Percentiles rank a stretch among this genome's conserved stretches.
phyloP scores from a whole-genome alignment of 441 rosid genomes.

The Isatis lusitanica region DNA sequence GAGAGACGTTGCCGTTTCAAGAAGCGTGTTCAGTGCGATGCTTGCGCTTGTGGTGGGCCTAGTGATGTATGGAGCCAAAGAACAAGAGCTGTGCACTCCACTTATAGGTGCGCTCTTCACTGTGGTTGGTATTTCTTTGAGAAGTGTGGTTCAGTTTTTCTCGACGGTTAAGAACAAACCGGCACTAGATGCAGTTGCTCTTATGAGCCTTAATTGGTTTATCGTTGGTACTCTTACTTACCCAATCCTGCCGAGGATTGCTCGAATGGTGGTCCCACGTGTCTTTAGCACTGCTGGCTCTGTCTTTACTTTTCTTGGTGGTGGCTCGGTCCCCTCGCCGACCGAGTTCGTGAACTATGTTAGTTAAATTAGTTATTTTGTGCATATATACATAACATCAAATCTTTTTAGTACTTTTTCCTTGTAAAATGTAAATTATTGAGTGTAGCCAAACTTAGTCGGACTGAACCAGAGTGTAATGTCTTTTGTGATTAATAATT shows the following conservation, averaged over 20 bases:
- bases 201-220: conserved; percentile 83
- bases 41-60: conserved; percentile 65
- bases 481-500: background rate
- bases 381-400: background rate
- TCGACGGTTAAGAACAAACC: conserved; percentile 62
- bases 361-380: conserved; percentile 14
- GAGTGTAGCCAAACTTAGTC: background rate
- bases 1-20: conserved; percentile 52
- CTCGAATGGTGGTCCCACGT: conserved; percentile 38
- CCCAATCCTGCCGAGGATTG: conserved; percentile 61
- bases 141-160: conserved; percentile 67
- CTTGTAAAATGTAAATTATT: conserved; percentile 7
- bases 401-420: background rate
- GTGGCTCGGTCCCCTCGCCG: conserved; percentile 31
- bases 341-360: conserved; percentile 16
- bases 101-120: conserved; percentile 74
- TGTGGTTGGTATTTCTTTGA: conserved; percentile 75
- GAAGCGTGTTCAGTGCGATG: conserved; percentile 59
- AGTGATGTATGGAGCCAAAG: conserved; percentile 59
- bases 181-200: conserved; percentile 75
- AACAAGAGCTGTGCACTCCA: conserved; percentile 65
- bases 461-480: background rate
- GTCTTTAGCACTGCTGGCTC: conserved; percentile 19
- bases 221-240: conserved; percentile 72
- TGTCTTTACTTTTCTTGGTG: conserved; percentile 36